Evolutionary conservation across 495 filamentous ascomycete genomes (phyloP).

Genomic region (Friedmanniomyces simplex): DNA sequence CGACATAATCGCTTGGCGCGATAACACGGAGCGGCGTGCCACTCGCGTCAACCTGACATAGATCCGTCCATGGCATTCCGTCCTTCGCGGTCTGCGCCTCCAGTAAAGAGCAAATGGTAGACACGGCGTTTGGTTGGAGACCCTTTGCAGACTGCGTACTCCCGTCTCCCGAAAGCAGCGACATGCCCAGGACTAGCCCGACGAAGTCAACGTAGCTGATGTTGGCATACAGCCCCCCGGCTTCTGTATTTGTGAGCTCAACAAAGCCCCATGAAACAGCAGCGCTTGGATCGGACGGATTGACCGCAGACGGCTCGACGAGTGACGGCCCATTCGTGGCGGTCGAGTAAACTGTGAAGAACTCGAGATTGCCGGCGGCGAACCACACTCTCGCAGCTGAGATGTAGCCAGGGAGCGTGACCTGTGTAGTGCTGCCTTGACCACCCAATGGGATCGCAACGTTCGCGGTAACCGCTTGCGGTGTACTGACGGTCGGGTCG

Average conservation of each 20-base stretch:
- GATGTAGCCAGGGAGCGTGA: conserved; percentile 34
- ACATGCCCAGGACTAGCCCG: conserved; percentile 35
- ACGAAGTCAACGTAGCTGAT: conserved; percentile 42
- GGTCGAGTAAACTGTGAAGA: conserved; percentile 29
- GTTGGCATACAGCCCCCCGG: conserved; percentile 34
- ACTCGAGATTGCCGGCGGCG: conserved; percentile 33
- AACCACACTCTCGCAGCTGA: conserved; percentile 36
- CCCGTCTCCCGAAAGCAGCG: conserved; percentile 27
- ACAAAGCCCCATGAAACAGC: conserved; percentile 39
- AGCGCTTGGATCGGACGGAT: conserved; percentile 35
- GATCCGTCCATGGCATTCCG: conserved; percentile 32
- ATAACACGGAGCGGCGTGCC: conserved; percentile 35
- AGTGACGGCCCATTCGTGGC: conserved; percentile 25
- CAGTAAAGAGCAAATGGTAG: conserved; percentile 32
- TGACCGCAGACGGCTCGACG: conserved; percentile 35
- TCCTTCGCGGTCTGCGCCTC: conserved; percentile 28
- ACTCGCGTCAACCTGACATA: conserved; percentile 26
- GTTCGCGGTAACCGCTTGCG: conserved; percentile 25
- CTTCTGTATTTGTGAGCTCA: conserved; percentile 35
- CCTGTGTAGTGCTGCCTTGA: conserved; percentile 29
- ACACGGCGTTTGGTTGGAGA: conserved; percentile 26
- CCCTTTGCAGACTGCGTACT: conserved; percentile 30
- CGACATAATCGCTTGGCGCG: conserved; percentile 30
- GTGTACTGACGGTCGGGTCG: conserved; percentile 14
- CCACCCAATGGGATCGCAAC: conserved; percentile 27